phyloP scores from a whole-genome alignment of 2,329 filamentous ascomycete species.

The Dothidotthia symphoricarpi region DNA sequence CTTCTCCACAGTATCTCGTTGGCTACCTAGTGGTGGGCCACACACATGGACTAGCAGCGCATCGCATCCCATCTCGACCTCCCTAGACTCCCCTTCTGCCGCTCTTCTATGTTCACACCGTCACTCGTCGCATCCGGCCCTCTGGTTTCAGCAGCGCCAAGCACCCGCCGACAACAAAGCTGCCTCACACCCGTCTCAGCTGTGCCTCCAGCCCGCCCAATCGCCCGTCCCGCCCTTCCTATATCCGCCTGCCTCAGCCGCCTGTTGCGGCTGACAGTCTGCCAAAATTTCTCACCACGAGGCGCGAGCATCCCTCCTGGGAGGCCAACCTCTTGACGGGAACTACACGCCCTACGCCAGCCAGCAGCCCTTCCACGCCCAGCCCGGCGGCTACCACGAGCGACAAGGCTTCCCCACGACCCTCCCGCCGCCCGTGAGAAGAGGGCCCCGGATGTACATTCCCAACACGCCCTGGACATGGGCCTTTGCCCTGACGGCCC shows the following conservation, averaged over 20 bases:
- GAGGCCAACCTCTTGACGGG: conserved; percentile 55
- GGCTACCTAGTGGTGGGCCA: no score
- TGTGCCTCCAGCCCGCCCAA: conserved; percentile 22
- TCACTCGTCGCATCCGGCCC: conserved; percentile 1
- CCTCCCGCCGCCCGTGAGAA: conserved; percentile 40
- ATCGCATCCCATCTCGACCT: conserved; percentile 3
- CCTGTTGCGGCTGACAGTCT: conserved; percentile 35
- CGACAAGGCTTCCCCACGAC: conserved; percentile 44
- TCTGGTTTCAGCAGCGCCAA: conserved; percentile 24
- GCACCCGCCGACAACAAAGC: conserved; percentile 3
- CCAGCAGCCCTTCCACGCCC: conserved; percentile 46
- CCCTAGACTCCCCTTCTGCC: not conserved
- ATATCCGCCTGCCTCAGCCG: conserved; percentile 34
- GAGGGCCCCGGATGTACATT: conserved; percentile 61
- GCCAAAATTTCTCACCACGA: conserved; percentile 58
- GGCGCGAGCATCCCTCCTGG: conserved; percentile 59
- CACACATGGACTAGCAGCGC: conserved; percentile 2
- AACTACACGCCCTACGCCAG: conserved; percentile 47
- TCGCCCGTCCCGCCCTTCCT: conserved; percentile 12
- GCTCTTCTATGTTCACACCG: not conserved
- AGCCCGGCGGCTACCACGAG: conserved; percentile 49
- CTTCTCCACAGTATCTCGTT: no score
- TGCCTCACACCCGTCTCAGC: conserved; percentile 36
- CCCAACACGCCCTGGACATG: conserved; percentile 87
- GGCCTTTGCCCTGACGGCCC: conserved; percentile 72